Conservation (phyloP, 176 grass and related monocot species). For the Carex parvula region DNA sequence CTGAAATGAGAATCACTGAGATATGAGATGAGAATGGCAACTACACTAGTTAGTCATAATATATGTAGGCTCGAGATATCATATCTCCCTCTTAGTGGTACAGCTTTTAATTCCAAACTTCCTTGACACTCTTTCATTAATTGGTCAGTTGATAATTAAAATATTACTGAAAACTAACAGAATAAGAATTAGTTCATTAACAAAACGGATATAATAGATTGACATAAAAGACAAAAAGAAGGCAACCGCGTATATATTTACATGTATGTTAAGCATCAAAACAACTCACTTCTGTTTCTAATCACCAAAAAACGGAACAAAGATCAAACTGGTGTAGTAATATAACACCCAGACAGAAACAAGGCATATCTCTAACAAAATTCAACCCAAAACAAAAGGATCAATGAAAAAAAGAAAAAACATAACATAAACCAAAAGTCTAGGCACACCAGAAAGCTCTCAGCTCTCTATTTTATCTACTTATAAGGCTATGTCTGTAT, state of each 20-base stretch:
- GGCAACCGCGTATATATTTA: constrained; percentile 9
- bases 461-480: background rate
- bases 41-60: background rate
- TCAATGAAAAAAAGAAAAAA: background rate
- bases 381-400: background rate
- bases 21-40: background rate
- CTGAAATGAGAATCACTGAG: background rate
- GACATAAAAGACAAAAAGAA: background rate
- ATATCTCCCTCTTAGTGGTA: background rate
- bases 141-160: background rate
- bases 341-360: background rate
- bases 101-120: constrained; percentile 13
- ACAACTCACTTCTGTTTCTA: background rate
- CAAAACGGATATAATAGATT: background rate
- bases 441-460: background rate
- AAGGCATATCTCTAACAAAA: background rate
- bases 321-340: constrained; percentile 4
- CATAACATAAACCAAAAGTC: background rate
- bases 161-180: background rate
- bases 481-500: background rate
- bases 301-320: background rate
- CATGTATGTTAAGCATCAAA: constrained; percentile 15
- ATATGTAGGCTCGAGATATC: background rate
- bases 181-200: background rate
- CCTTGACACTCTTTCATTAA: background rate